Evolutionary conservation across 1,284 basidiomycete genomes (phyloP).

Genomic region (Cryptococcus floricola): DNA sequence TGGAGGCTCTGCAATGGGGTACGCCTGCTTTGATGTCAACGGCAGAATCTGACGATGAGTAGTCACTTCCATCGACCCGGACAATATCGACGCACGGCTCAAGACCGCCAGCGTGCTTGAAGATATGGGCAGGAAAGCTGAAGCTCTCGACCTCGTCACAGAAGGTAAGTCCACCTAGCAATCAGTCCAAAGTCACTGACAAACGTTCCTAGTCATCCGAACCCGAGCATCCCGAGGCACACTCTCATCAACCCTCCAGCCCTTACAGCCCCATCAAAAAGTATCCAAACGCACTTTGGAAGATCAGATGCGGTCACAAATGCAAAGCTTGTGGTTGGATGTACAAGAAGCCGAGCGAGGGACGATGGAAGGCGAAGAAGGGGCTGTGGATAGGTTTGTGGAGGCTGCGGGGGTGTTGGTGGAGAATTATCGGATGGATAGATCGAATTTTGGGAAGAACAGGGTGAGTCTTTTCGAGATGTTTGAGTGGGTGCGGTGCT

Average conservation of each 20-base stretch:
- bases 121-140: slow-evolving; percentile 65
- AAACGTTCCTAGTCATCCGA: slow-evolving; percentile 18
- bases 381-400: slow-evolving; percentile 61
- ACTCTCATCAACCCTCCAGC: slow-evolving; percentile 22
- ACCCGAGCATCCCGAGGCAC: slow-evolving; percentile 14
- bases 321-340: slow-evolving; percentile 44
- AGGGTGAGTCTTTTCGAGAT: slow-evolving; percentile 54
- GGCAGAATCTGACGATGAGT: not conserved
- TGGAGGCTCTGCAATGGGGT: slow-evolving; percentile 80
- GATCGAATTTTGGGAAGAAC: slow-evolving; percentile 72
- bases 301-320: slow-evolving; percentile 39
- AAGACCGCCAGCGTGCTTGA: slow-evolving; percentile 87
- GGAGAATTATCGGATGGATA: slow-evolving; percentile 81
- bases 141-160: slow-evolving; percentile 79
- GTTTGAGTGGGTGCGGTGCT: not conserved
- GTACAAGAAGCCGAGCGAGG: slow-evolving; percentile 46
- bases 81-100: slow-evolving; percentile 76
- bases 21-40: slow-evolving; percentile 15
- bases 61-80: slow-evolving; percentile 71
- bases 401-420: slow-evolving; percentile 77
- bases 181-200: not conserved
- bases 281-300: slow-evolving; percentile 38
- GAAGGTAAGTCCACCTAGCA: slow-evolving; percentile 58
- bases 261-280: slow-evolving; percentile 11
- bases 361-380: slow-evolving; percentile 43